phyloP scores from a whole-genome alignment of 2,329 filamentous ascomycete species.

The Remersonia thermophila region DNA sequence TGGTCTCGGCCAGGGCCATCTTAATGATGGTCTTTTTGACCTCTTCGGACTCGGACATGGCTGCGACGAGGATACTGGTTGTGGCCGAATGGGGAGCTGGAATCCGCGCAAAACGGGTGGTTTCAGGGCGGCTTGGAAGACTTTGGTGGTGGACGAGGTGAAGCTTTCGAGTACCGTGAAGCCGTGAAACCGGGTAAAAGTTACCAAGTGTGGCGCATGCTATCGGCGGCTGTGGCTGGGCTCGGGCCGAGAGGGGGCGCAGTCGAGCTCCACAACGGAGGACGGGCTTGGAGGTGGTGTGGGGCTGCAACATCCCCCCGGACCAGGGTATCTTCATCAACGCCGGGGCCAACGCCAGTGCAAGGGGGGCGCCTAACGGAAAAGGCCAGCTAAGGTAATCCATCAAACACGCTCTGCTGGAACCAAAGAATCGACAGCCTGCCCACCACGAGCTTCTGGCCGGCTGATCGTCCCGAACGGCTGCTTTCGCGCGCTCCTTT shows the following conservation, averaged over 20 bases:
- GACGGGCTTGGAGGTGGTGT: too few relatives aligned
- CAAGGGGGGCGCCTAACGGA: constrained; percentile 1
- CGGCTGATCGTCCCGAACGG: constrained; percentile 8
- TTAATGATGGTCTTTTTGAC: constrained; percentile 52
- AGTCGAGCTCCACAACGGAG: too few relatives aligned
- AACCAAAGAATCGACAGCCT: too few relatives aligned
- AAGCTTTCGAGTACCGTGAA: background rate
- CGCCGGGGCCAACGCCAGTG: too few relatives aligned
- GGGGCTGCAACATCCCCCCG: too few relatives aligned
- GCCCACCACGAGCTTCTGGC: constrained; percentile 1
- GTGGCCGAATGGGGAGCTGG: constrained; percentile 2
- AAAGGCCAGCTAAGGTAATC: constrained; percentile 14
- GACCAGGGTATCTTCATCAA: too few relatives aligned
- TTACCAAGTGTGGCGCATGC: constrained; percentile 10
- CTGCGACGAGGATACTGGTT: constrained; percentile 12
- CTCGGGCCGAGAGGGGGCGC: too few relatives aligned
- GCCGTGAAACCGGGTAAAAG: constrained; percentile 4
- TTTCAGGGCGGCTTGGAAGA: too few relatives aligned
- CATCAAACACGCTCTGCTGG: too few relatives aligned
- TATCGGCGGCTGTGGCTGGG: constrained; percentile 2
- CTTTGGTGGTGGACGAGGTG: background rate
- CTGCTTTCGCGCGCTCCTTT: constrained; percentile 9
- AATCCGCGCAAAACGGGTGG: too few relatives aligned
- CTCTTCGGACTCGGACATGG: constrained; percentile 46
- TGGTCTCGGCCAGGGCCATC: constrained; percentile 52